These are phyloP conservation scores for Paradendryphiella salina DNA, from an alignment of 2,329 filamentous ascomycete species.

Conservation along the genomic window DNA sequence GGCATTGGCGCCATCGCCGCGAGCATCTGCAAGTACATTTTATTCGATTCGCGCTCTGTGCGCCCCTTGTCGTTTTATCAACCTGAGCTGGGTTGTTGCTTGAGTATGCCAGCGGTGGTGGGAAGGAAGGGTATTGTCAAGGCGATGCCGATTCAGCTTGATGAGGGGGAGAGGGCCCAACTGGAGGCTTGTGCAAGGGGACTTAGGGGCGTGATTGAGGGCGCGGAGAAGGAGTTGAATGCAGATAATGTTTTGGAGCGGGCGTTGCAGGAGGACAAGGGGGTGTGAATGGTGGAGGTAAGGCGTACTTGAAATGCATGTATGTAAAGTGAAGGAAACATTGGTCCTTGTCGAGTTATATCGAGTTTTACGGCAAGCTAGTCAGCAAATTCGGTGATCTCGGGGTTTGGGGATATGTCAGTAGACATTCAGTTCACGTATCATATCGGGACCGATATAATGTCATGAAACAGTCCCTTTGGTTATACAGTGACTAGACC, in stretches of 20 bases:
- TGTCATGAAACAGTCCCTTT: too few species aligned
- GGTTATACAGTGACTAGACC: too few species aligned
- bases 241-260: constrained; percentile 33
- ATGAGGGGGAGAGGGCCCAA: constrained; percentile 40
- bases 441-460: too few species aligned
- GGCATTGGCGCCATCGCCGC: constrained; percentile 56
- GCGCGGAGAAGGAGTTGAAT: constrained; percentile 43
- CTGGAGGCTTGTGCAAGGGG: constrained; percentile 44
- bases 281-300: background rate
- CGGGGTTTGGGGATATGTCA: too few species aligned
- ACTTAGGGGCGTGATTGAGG: constrained; percentile 44
- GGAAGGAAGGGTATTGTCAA: constrained; percentile 54
- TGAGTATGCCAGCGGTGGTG: constrained; percentile 56
- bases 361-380: too few species aligned
- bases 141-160: constrained; percentile 43
- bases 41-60: constrained; percentile 54
- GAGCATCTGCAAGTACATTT: constrained; percentile 56
- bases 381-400: too few species aligned
- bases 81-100: constrained; percentile 53
- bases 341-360: too few species aligned
- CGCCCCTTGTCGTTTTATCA: constrained; percentile 56
- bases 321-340: too few species aligned
- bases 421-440: too few species aligned
- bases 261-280: constrained; percentile 31
- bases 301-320: too few species aligned